These are phyloP conservation scores for Fennellomyces sp. DNA, from an alignment of 371 early-diverging fungal genomes.

Conservation along the genomic window DNA sequence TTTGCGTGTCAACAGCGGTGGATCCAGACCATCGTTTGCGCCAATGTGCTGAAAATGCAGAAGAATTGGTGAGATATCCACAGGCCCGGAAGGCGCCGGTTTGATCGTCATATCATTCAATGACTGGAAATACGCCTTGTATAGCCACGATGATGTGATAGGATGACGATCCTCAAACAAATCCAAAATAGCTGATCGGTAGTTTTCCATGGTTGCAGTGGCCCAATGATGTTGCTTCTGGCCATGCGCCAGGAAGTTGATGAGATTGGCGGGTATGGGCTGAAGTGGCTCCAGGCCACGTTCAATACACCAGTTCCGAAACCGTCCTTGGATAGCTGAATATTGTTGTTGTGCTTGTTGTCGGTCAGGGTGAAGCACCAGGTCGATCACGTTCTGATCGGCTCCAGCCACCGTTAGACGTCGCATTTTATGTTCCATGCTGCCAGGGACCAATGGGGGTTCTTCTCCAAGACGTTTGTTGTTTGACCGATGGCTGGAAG, in stretches of 20 bases:
- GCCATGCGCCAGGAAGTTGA: slow-evolving; percentile 12
- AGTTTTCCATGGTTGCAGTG: not conserved
- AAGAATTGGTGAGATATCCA: slow-evolving; percentile 8
- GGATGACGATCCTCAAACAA: not conserved
- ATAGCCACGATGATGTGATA: too few species aligned
- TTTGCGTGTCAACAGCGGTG: too few species aligned
- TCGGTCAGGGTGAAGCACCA: not conserved
- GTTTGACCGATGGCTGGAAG: not conserved
- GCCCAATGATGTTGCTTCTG: not conserved
- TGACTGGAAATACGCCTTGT: not conserved
- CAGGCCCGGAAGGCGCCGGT: not conserved
- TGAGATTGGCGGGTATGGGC: not conserved
- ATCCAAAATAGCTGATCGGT: slow-evolving; percentile 3
- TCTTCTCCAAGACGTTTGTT: too few species aligned
- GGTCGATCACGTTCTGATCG: not conserved
- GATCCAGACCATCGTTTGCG: not conserved
- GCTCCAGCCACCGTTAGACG: not conserved
- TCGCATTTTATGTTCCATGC: slow-evolving; percentile 8
- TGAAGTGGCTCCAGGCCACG: not conserved
- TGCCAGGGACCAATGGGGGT: too few species aligned
- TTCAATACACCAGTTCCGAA: not conserved
- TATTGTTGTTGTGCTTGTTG: not conserved
- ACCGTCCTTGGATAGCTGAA: not conserved
- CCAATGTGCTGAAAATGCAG: not conserved
- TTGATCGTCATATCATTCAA: slow-evolving; percentile 7